Percentiles rank a stretch among this genome's conserved stretches.
Evolutionary conservation across 2,329 filamentous ascomycete genomes (phyloP).

Genomic region (Verticillium klebahnii): DNA sequence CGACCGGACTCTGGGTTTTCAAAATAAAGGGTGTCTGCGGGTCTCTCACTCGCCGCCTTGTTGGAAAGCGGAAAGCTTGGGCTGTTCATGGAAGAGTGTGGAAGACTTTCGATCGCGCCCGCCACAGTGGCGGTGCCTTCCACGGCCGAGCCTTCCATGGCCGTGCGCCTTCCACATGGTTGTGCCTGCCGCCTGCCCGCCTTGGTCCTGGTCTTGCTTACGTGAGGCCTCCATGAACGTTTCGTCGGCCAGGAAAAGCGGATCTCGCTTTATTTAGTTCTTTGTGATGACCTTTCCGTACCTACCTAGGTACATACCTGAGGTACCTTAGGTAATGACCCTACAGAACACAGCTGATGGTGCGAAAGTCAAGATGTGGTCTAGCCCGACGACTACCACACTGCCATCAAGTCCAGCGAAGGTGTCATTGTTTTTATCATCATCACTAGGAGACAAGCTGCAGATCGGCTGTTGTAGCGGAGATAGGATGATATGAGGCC

Average conservation of each 20-base stretch:
- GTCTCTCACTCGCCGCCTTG: constrained; percentile 10
- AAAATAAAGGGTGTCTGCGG: constrained; percentile 15
- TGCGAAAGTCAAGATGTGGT: too few species aligned
- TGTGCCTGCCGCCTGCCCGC: background rate
- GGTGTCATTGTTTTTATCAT: background rate
- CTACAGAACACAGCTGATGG: too few species aligned
- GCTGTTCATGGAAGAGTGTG: constrained; percentile 13
- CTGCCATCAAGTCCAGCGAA: background rate
- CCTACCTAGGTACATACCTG: too few species aligned
- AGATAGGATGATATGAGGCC: background rate
- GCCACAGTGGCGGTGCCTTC: constrained; percentile 14
- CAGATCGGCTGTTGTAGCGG: background rate
- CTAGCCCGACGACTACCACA: background rate
- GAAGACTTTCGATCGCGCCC: constrained; percentile 12
- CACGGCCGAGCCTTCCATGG: constrained; percentile 8
- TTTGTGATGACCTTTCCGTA: too few species aligned
- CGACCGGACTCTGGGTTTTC: constrained; percentile 13
- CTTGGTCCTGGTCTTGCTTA: background rate
- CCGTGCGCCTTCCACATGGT: background rate
- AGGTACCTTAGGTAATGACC: too few species aligned
- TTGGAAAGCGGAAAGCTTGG: constrained; percentile 1
- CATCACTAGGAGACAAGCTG: background rate
- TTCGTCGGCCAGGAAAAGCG: too few species aligned
- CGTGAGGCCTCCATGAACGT: background rate
- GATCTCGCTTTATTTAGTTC: too few species aligned